A percentile compares a stretch with the other conserved stretches of the same genome.
These are phyloP conservation scores for Diaporthe caulivora DNA, from an alignment of 2,329 filamentous ascomycete genomes.

Conservation along the genomic window DNA sequence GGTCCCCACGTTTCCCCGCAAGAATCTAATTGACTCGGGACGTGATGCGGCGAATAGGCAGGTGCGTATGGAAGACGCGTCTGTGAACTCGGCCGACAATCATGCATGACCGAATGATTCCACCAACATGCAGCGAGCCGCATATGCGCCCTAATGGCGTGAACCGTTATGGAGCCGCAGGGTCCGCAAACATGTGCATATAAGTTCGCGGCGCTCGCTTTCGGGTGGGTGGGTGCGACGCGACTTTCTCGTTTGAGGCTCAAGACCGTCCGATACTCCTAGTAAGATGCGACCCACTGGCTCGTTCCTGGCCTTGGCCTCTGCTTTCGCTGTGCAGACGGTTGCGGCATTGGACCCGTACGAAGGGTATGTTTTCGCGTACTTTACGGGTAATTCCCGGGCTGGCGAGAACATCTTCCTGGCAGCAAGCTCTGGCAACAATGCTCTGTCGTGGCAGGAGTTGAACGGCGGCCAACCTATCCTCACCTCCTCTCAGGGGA, in stretches of 20 bases:
- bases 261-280: neutral
- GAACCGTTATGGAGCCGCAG: neutral
- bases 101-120: slow-evolving; percentile 16
- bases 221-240: neutral
- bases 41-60: slow-evolving; percentile 18
- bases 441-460: slow-evolving; percentile 55
- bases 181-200: slow-evolving; percentile 5
- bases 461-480: slow-evolving; percentile 53
- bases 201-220: neutral
- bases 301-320: slow-evolving; percentile 23
- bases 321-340: neutral
- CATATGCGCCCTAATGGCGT: slow-evolving; percentile 27
- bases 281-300: slow-evolving; percentile 6
- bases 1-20: slow-evolving; percentile 26
- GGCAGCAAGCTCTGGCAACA: slow-evolving; percentile 55
- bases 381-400: slow-evolving; percentile 25
- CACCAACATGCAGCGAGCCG: slow-evolving; percentile 18
- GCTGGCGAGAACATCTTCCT: slow-evolving; percentile 52
- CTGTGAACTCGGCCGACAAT: slow-evolving; percentile 12
- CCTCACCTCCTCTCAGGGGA: slow-evolving; percentile 53
- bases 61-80: neutral
- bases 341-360: slow-evolving; percentile 1
- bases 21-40: slow-evolving; percentile 1
- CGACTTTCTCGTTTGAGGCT: neutral
- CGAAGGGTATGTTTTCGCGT: slow-evolving; percentile 29